Percentiles rank a stretch among this genome's conserved stretches.
These are phyloP conservation scores for Dothideomycetes sp. DNA, from an alignment of 2,329 filamentous ascomycete species.

Conservation along the genomic window DNA sequence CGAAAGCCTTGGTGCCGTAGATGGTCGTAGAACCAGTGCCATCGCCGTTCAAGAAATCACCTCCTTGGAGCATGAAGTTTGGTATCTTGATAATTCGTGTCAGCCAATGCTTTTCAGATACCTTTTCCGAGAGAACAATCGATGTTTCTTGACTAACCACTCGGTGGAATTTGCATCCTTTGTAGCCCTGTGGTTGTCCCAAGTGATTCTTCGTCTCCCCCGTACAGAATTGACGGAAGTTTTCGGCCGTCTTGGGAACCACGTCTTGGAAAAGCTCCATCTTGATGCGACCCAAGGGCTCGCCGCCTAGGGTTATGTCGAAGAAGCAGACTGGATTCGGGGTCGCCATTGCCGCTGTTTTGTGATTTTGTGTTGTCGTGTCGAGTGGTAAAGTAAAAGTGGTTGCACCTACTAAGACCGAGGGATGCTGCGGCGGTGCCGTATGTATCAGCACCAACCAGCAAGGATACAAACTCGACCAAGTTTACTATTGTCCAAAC, in stretches of 20 bases:
- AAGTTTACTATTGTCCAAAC: no score
- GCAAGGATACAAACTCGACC: no score
- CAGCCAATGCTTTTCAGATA: neutral
- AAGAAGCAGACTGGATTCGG: constrained; percentile 56
- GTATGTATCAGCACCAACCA: no score
- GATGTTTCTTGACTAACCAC: constrained; percentile 52
- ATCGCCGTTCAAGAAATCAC: constrained; percentile 89
- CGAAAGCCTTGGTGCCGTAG: constrained; percentile 75
- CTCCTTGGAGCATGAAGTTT: constrained; percentile 95
- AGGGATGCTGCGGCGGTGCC: no score
- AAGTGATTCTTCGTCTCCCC: constrained; percentile 75
- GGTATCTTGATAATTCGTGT: constrained; percentile 58
- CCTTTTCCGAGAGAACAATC: neutral
- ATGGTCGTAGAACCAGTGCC: constrained; percentile 73
- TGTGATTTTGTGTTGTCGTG: no score
- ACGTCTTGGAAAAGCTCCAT: constrained; percentile 84
- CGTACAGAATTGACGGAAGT: constrained; percentile 95
- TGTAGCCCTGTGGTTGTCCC: constrained; percentile 83
- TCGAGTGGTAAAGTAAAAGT: no score
- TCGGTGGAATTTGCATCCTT: constrained; percentile 86
- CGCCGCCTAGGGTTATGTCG: constrained; percentile 72
- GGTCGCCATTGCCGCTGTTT: constrained; percentile 1
- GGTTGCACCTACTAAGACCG: no score
- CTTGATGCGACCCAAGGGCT: constrained; percentile 76
- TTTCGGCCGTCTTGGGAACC: constrained; percentile 71